phyloP scores from a whole-genome alignment of 2,329 filamentous ascomycete species.

The Albophoma yamanashiensis region DNA sequence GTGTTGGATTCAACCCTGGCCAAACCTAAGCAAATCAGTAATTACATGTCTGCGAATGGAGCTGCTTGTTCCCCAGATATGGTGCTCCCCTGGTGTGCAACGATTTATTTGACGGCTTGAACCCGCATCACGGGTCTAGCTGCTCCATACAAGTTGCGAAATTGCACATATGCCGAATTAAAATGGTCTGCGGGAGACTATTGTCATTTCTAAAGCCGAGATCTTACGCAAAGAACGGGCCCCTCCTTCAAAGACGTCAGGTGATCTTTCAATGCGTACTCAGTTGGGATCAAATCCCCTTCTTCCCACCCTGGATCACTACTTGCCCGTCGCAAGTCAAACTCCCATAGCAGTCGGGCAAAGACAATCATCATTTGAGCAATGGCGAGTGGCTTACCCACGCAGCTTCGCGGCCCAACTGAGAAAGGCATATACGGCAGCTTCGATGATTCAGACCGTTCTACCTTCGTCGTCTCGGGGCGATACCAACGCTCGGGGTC shows the following conservation, averaged over 20 bases:
- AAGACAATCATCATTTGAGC: conserved; percentile 5
- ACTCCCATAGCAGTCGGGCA: conserved; percentile 4
- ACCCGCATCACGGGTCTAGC: too few species aligned
- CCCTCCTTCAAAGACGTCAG: conserved; percentile 1
- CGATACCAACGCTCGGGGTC: conserved; percentile 5
- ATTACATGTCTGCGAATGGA: too few species aligned
- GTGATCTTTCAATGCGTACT: conserved; percentile 5
- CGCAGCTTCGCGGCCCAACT: conserved; percentile 4
- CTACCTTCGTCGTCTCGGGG: background rate
- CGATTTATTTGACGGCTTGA: too few species aligned
- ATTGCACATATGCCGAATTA: background rate
- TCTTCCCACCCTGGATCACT: background rate
- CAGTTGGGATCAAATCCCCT: background rate
- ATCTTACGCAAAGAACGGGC: background rate
- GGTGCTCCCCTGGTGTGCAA: too few species aligned
- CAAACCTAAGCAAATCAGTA: too few species aligned
- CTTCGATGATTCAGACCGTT: background rate
- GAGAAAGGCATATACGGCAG: conserved; percentile 5
- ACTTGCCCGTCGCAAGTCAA: conserved; percentile 3
- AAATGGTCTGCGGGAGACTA: background rate
- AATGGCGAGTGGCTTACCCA: conserved; percentile 5
- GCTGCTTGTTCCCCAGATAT: too few species aligned
- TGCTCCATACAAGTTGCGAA: background rate
- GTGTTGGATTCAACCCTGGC: too few species aligned
- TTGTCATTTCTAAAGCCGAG: background rate